These are phyloP conservation scores for Penicillium longicatenatum DNA, from an alignment of 495 filamentous ascomycete species.

Conservation along the genomic window DNA sequence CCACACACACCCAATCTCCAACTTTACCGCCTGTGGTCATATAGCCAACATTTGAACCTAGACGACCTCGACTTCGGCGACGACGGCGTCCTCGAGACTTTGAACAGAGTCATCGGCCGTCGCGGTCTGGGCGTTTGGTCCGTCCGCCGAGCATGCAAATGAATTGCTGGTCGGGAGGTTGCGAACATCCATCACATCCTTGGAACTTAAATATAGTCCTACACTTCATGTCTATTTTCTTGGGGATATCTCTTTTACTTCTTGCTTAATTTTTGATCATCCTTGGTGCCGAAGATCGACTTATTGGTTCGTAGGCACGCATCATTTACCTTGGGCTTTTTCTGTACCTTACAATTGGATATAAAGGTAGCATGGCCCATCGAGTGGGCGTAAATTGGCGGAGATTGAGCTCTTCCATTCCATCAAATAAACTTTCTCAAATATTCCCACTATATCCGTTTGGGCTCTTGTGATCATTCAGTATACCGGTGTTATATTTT, in stretches of 20 bases:
- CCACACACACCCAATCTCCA: conserved; percentile 22
- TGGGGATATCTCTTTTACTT: neutral
- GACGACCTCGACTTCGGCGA: conserved; percentile 90
- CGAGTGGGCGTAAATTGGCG: too few species aligned
- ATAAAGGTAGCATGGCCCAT: neutral
- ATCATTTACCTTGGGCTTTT: neutral
- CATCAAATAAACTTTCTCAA: too few species aligned
- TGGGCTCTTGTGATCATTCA: too few species aligned
- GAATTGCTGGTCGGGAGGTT: neutral
- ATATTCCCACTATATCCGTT: too few species aligned
- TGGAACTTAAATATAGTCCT: neutral
- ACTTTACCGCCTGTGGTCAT: conserved; percentile 70
- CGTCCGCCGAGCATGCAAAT: conserved; percentile 42
- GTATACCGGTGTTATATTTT: too few species aligned
- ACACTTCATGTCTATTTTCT: neutral
- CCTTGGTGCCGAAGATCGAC: neutral
- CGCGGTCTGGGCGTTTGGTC: conserved; percentile 81
- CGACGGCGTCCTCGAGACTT: conserved; percentile 77
- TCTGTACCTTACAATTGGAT: neutral
- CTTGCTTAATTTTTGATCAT: neutral
- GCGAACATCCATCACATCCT: neutral
- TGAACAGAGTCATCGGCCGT: conserved; percentile 74
- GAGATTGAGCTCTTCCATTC: too few species aligned
- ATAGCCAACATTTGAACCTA: conserved; percentile 76
- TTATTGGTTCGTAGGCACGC: too few species aligned